phyloP scores from a whole-genome alignment of 331 rosid species.

The Arachis monticola region DNA sequence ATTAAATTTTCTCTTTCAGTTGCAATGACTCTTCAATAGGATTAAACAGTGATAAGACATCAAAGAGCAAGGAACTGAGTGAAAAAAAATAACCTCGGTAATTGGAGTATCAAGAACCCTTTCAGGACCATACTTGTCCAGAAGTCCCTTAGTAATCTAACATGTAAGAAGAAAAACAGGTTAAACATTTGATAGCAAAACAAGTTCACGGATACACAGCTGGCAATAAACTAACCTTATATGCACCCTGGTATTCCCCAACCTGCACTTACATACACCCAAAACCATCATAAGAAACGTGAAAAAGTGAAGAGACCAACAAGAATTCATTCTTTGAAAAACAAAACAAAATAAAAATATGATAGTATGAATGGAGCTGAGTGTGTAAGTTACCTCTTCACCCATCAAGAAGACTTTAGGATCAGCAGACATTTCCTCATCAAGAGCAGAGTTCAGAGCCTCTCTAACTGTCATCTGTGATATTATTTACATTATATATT shows the following conservation, averaged over 20 bases:
- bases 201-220: neutral
- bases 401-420: slow-evolving; percentile 97
- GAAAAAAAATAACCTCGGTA: slow-evolving; percentile 75
- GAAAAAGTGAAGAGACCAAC: slow-evolving; percentile 5
- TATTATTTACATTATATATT: too few species aligned
- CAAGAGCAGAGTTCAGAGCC: slow-evolving; percentile 92
- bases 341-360: neutral
- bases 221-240: slow-evolving; percentile 66
- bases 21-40: neutral
- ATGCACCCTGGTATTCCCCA: slow-evolving; percentile 99
- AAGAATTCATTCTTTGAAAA: neutral
- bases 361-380: neutral
- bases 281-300: slow-evolving; percentile 31
- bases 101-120: slow-evolving; percentile 98
- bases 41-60: neutral
- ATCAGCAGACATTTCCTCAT: slow-evolving; percentile 99
- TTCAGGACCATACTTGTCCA: slow-evolving; percentile 97
- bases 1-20: neutral
- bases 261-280: slow-evolving; percentile 60
- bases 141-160: slow-evolving; percentile 85
- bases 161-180: slow-evolving; percentile 30
- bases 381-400: slow-evolving; percentile 70
- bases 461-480: slow-evolving; percentile 81
- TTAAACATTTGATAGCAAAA: neutral
- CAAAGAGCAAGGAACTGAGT: slow-evolving; percentile 10